Evolutionary conservation across 1,284 basidiomycete species (phyloP), one percentile per base, ranked within the genome.

Genomic region (Sphaerobolus stellatus): DNA sequence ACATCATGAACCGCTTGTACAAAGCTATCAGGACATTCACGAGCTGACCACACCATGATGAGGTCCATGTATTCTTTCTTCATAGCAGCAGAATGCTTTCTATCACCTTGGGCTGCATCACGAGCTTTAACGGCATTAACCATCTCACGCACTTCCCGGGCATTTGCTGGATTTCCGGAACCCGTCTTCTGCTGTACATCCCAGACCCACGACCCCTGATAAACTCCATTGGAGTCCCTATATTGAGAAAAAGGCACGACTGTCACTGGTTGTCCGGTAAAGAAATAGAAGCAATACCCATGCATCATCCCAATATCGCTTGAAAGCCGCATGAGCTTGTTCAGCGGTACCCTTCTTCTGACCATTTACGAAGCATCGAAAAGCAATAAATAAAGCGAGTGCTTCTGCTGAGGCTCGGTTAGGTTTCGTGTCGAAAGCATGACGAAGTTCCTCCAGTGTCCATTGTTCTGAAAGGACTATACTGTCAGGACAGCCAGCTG

Each of bases 61-160:
- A 50, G 54, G 22, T 56, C 20, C 13, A 72, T 52, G 16, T 71
- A 66, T 33, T 69, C 66, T 13, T 65, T 56, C 14, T 55, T 59
- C 48, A 68, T 69, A 1, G 70, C 69, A 34, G 67, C 63, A 8
- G 69, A 66, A 54, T 71, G 70, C 27, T 63, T 54, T 4, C 64
- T 9, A 58, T 61, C 1, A 9, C 64, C 68, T 34, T 66, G 61
- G 5, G 50, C 52, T 5, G 52, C 52, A 22, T 52, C 44, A 9
- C 56, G 56, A 5, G 52, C 61, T 38, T 65, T 65, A 49, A 71
- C 52, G n/a, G 55, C 40, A 33, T 68, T 59, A 14, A 66, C 1
- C 5, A 69, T 36, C 9, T 48, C 41, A 27, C 58, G 24, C 11
- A 70, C 55, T 24, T 47, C 49, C 4, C 28, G 25, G 11, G 67